phyloP scores from a whole-genome alignment of 2,329 filamentous ascomycete genomes.

The Botrytis galanthina region DNA sequence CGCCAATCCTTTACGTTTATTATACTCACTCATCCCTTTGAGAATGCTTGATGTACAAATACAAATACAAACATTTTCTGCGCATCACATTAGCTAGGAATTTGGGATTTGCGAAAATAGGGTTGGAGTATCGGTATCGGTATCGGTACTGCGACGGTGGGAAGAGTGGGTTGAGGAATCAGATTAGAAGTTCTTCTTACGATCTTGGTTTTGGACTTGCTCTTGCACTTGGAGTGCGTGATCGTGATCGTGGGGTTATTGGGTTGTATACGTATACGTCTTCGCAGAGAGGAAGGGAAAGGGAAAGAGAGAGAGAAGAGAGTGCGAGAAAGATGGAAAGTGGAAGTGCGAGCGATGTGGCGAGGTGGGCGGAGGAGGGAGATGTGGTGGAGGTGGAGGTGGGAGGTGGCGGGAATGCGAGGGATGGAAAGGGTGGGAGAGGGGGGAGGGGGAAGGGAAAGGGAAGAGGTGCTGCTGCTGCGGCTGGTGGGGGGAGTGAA shows the following conservation, averaged over 20 bases:
- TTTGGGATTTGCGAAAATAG: not conserved
- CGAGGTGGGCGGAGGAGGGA: not conserved
- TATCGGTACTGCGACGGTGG: too few species aligned
- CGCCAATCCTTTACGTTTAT: not conserved
- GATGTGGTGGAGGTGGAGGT: not conserved
- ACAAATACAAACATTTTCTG: not conserved
- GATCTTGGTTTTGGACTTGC: too few species aligned
- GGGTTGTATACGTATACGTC: not conserved
- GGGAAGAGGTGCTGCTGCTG: not conserved
- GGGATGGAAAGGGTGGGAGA: not conserved
- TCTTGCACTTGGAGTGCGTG: too few species aligned
- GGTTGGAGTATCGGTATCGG: too few species aligned
- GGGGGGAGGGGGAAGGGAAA: not conserved
- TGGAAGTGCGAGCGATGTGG: not conserved
- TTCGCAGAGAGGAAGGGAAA: too few species aligned
- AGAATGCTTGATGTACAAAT: not conserved
- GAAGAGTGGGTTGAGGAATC: too few species aligned
- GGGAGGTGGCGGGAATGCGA: not conserved
- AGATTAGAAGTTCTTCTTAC: not conserved
- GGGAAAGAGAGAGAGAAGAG: too few species aligned
- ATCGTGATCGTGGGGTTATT: not conserved
- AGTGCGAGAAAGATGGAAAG: not conserved
- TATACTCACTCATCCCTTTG: not conserved
- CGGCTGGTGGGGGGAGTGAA: constrained; percentile 8
- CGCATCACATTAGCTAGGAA: not conserved